These are phyloP conservation scores for Pseudozyma sp. DNA, from an alignment of 1,284 basidiomycete species.

Conservation along the genomic window DNA sequence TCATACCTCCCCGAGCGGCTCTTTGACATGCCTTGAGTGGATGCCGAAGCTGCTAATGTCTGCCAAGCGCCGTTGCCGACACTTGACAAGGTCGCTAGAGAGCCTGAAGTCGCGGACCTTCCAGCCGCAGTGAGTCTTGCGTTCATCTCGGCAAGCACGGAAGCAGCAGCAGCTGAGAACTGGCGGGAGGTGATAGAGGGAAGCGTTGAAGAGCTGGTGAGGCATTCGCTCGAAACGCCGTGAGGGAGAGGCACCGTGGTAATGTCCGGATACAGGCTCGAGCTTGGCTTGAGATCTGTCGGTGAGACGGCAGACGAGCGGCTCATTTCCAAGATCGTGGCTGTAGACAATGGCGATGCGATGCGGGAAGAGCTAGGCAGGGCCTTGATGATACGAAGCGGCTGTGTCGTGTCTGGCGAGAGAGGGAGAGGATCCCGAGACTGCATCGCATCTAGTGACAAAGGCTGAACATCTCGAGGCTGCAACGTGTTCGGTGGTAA, in stretches of 20 bases:
- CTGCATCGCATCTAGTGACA: too few relatives aligned
- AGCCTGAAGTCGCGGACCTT: slow-evolving; percentile 27
- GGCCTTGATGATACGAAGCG: slow-evolving; percentile 53
- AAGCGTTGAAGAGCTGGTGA: slow-evolving; percentile 37
- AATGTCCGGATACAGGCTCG: slow-evolving; percentile 41
- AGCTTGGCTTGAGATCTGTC: not conserved
- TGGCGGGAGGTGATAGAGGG: slow-evolving; percentile 46
- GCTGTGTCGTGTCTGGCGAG: slow-evolving; percentile 21
- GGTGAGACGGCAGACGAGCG: slow-evolving; percentile 1
- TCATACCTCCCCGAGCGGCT: slow-evolving; percentile 45
- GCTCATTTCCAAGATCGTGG: slow-evolving; percentile 37
- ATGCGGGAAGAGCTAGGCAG: slow-evolving; percentile 34
- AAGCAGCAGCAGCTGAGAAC: slow-evolving; percentile 46
- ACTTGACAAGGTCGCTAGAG: slow-evolving; percentile 36
- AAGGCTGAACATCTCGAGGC: too few relatives aligned
- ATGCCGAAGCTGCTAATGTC: slow-evolving; percentile 22
- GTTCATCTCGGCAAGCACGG: slow-evolving; percentile 57
- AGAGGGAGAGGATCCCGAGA: not conserved
- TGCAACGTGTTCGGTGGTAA: not conserved
- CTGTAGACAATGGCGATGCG: slow-evolving; percentile 34
- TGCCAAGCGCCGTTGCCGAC: slow-evolving; percentile 30
- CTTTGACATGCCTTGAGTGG: slow-evolving; percentile 36
- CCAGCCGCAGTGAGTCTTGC: slow-evolving; percentile 49
- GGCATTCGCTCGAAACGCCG: slow-evolving; percentile 25
- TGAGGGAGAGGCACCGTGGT: slow-evolving; percentile 19